These are phyloP conservation scores for Tilletiaria anomala DNA, from an alignment of 1,284 basidiomycete genomes.

Conservation along the genomic window DNA sequence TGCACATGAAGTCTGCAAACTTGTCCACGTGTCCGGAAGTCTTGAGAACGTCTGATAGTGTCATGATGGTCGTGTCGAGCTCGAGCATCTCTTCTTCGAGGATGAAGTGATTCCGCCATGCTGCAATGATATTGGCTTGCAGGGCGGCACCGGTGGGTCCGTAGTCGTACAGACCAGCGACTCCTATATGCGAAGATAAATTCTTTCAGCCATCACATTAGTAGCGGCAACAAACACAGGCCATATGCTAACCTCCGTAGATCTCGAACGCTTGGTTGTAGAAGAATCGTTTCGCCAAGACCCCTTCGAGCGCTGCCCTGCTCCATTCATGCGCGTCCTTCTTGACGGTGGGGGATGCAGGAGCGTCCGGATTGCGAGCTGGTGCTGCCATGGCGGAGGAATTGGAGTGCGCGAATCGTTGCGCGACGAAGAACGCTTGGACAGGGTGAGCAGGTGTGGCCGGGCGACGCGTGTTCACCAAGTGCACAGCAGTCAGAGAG, in stretches of 20 bases:
- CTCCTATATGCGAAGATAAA: too few species aligned
- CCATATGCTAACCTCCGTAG: constrained; percentile 96
- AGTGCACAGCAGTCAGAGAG: too few species aligned
- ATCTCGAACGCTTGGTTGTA: constrained; percentile 97
- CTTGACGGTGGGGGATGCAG: constrained; percentile 17
- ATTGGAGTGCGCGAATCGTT: too few species aligned
- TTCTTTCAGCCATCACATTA: constrained; percentile 41
- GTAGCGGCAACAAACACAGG: neutral
- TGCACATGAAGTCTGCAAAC: constrained; percentile 99
- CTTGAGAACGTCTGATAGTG: constrained; percentile 84
- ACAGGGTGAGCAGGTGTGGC: too few species aligned
- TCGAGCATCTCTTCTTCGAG: constrained; percentile 98
- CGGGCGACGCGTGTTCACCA: too few species aligned
- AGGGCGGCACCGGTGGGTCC: constrained; percentile 82
- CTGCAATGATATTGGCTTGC: constrained; percentile 89
- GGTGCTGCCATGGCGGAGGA: too few species aligned
- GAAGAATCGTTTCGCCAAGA: constrained; percentile 88
- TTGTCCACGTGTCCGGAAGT: constrained; percentile 95
- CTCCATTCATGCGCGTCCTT: constrained; percentile 65
- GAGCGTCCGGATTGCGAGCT: too few species aligned
- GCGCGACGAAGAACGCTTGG: too few species aligned
- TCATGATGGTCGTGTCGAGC: constrained; percentile 96
- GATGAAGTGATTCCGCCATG: constrained; percentile 98
- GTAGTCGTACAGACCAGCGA: constrained; percentile 59
- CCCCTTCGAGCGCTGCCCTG: constrained; percentile 68